phyloP scores from a whole-genome alignment of 805 yeast species.

The Barnettozyma sucrosica region DNA sequence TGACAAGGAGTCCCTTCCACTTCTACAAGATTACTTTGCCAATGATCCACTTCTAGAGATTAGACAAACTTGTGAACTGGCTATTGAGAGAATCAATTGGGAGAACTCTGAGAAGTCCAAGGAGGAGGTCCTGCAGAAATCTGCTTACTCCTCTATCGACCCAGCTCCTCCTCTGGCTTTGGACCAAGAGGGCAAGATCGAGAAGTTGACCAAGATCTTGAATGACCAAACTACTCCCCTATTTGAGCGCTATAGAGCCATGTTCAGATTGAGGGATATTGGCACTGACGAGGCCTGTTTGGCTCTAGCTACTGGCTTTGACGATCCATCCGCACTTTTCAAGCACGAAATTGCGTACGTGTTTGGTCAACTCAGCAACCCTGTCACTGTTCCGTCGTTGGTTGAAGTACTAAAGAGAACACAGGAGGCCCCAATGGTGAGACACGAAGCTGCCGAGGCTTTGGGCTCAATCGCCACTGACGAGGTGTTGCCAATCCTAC shows the following conservation, averaged over 20 bases:
- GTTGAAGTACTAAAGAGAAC: conserved; percentile 73
- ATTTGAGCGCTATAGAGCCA: conserved; percentile 94
- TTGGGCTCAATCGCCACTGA: conserved; percentile 95
- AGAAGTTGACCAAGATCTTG: conserved; percentile 58
- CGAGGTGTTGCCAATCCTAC: conserved; percentile 85
- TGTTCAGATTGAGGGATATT: conserved; percentile 95
- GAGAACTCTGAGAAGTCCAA: conserved; percentile 63
- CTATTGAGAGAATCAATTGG: conserved; percentile 93
- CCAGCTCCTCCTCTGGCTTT: conserved; percentile 98
- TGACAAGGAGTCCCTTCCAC: conserved; percentile 61
- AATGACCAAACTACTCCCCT: conserved; percentile 74
- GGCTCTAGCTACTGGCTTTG: conserved; percentile 87
- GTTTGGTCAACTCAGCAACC: conserved; percentile 94
- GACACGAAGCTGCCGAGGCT: conserved; percentile 99
- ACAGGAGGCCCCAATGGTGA: conserved; percentile 93
- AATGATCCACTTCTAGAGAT: conserved; percentile 84
- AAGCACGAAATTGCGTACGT: conserved; percentile 98
- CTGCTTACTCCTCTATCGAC: conserved; percentile 82
- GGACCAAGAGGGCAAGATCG: conserved; percentile 52
- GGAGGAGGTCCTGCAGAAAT: conserved; percentile 65
- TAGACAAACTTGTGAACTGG: conserved; percentile 95
- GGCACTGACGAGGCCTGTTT: conserved; percentile 90
- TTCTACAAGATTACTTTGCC: conserved; percentile 56
- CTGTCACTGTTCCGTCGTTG: conserved; percentile 84
- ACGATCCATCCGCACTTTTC: conserved; percentile 87